Evolutionary conservation across 2,329 filamentous ascomycete species (phyloP).

Genomic region (Magnaporthiopsis poae): DNA sequence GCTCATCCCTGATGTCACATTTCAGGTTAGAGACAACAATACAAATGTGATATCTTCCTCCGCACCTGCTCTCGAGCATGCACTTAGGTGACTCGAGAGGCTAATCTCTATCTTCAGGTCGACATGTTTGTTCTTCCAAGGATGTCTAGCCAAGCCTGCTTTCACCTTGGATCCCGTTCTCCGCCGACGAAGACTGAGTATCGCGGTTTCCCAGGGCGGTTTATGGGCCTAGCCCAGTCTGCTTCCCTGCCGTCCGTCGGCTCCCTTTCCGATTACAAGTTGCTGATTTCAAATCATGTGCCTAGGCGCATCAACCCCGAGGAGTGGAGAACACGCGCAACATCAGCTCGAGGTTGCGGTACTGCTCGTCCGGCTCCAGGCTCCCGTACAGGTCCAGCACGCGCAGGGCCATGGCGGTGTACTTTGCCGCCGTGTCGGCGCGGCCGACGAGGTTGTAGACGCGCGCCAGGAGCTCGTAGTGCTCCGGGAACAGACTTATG

Average conservation of each 20-base stretch:
- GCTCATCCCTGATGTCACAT: not conserved
- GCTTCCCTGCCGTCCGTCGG: no score
- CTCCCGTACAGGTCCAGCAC: conserved; percentile 14
- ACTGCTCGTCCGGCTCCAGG: conserved; percentile 18
- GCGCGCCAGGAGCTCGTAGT: conserved; percentile 25
- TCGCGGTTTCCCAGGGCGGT: no score
- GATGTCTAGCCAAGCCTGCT: no score
- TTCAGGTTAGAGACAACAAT: not conserved
- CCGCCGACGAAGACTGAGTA: no score
- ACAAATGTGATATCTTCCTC: not conserved
- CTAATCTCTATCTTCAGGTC: no score
- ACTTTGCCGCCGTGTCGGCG: conserved; percentile 18
- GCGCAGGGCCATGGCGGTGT: conserved; percentile 21
- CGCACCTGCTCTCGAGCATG: not conserved
- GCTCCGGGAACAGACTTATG: conserved; percentile 23
- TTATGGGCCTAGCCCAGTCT: no score
- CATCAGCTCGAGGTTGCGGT: conserved; percentile 14
- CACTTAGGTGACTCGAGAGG: no score
- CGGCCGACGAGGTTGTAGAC: conserved; percentile 23
- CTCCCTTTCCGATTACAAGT: not conserved
- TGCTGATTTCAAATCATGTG: not conserved
- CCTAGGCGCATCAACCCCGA: not conserved
- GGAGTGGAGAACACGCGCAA: not conserved
- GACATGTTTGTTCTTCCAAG: no score
- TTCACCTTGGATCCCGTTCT: no score